These are phyloP conservation scores for Fusarium transvaalense DNA, from an alignment of 2,329 filamentous ascomycete species.

Conservation along the genomic window DNA sequence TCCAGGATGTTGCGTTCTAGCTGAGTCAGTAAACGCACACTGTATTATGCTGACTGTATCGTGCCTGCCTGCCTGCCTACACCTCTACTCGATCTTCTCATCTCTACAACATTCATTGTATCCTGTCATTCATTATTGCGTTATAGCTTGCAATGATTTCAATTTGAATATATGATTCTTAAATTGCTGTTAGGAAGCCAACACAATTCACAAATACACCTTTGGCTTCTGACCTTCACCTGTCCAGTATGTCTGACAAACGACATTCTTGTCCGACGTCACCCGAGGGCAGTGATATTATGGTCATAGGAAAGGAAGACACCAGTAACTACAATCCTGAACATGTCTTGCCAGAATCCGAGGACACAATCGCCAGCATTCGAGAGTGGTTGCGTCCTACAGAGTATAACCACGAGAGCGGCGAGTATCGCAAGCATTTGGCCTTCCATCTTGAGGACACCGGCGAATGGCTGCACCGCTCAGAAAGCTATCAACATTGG, in stretches of 20 bases:
- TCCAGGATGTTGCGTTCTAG: no score
- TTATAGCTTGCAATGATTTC: no score
- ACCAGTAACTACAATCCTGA: slow-evolving; percentile 51
- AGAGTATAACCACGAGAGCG: slow-evolving; percentile 28
- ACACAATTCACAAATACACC: neutral
- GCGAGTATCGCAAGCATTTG: slow-evolving; percentile 41
- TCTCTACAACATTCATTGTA: no score
- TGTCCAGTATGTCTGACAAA: neutral
- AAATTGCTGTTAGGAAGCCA: no score
- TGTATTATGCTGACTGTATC: no score
- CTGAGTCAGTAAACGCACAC: no score
- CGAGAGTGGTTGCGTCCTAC: slow-evolving; percentile 38
- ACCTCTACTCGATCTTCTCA: no score
- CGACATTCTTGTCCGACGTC: neutral
- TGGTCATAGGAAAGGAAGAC: slow-evolving; percentile 35
- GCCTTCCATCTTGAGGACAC: slow-evolving; percentile 30
- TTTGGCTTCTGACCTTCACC: neutral
- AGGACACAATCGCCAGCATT: slow-evolving; percentile 43
- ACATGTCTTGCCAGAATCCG: slow-evolving; percentile 49
- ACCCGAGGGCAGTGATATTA: slow-evolving; percentile 22
- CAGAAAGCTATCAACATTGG: slow-evolving; percentile 28
- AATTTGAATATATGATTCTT: no score
- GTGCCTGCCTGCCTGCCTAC: no score
- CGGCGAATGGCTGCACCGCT: slow-evolving; percentile 27
- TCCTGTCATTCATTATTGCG: no score